Evolutionary conservation across 345 rosid species (phyloP).

Genomic region (Rhodamnia argentea): DNA sequence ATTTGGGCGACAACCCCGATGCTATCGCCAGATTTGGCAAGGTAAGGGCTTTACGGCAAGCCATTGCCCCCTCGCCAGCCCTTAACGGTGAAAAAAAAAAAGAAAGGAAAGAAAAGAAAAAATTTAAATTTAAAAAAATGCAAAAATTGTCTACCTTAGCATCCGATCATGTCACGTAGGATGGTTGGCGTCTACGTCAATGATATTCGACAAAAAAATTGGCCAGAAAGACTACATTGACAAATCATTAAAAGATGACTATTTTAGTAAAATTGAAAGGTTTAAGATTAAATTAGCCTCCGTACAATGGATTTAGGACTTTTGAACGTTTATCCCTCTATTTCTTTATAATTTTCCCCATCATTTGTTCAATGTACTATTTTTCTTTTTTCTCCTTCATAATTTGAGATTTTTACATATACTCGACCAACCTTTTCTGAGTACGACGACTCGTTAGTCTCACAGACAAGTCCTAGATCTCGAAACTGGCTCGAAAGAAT

Average conservation of each 20-base stretch:
- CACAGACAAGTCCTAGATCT: background rate
- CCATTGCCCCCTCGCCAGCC: fast-evolving
- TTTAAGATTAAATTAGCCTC: fast-evolving
- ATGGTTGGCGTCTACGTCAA: fast-evolving
- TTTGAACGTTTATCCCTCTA: fast-evolving
- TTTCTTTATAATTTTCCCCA: background rate
- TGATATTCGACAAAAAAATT: fast-evolving
- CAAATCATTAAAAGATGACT: fast-evolving
- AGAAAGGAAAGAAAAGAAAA: background rate
- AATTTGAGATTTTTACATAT: background rate
- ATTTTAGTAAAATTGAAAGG: fast-evolving
- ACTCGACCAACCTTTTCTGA: background rate
- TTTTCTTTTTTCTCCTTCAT: background rate
- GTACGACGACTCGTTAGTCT: background rate
- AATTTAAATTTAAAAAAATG: fast-evolving
- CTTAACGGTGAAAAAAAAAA: background rate
- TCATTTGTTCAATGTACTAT: background rate
- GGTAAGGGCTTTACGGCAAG: background rate
- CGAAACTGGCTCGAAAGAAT: background rate
- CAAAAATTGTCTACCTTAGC: fast-evolving
- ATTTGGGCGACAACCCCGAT: too few relatives aligned
- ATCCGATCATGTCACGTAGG: too few relatives aligned
- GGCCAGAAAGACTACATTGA: fast-evolving
- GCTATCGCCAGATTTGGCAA: fast-evolving
- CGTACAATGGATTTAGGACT: fast-evolving